Base-by-base conservation (phyloP, 352 stramenopile species). In the Halophytophthora batemanensis region DNA sequence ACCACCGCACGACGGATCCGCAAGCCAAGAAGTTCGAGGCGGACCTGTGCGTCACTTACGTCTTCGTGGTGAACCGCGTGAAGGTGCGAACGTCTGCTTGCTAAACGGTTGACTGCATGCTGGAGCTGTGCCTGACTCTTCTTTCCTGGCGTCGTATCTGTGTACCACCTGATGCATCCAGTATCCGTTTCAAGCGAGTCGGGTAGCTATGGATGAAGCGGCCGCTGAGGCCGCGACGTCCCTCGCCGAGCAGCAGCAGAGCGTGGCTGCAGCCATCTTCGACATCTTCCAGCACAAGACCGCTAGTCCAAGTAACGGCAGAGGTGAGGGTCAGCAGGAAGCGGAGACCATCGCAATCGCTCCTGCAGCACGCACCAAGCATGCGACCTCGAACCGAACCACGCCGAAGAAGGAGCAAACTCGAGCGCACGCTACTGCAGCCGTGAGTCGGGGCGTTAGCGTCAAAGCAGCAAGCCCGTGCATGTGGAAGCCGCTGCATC, bases 1-100 rank as follows among this genome's bases (percentile, higher is more conserved):
- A 77, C n/a, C 86, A 96, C 45, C 83, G 84, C 29, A 96, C 86
- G 43, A 96, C 86, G 5, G 82, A 95, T 59, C 85, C 84, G 29
- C 67, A 82, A 31, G 86, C 86, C 33, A 93, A 94, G 61, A 74
- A 68, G 39, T 95, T 94, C 43, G 83, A 96, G 52, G 60, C 85
- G 2, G 77, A 92, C 38, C 66, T 87, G 3, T 95, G 86, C 53
- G 68, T 78, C 53, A 94, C 82, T 12, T 96, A 93, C 59, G 71
- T 90, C 19, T 96, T 95, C 52, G 71, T 96, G 45, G 82, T 93
- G 22, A 86, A 95, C 60, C 78, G 84, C 15, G 53, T 49, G 19
- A 90, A 89, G 64, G 82, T 95, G 63, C 23, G 46, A 42, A 45
- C 22, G 6, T 23, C 4, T 1, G 28, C 25, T 34, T 8, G 6